phyloP scores from a whole-genome alignment of 129 eudicot species.

The Tanacetum coccineum region DNA sequence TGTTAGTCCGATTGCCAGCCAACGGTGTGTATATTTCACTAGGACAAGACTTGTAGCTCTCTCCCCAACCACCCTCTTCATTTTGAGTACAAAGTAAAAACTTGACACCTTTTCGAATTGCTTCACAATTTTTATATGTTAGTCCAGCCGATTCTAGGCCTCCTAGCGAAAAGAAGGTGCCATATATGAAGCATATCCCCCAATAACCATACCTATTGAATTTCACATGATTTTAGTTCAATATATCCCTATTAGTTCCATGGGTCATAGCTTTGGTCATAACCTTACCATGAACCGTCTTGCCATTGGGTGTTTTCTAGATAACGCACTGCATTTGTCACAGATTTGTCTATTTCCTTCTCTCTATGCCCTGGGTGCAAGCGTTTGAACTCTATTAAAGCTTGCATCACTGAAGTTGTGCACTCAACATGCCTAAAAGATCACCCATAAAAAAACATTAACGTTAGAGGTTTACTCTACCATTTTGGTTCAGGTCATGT shows the following conservation, averaged over 20 bases:
- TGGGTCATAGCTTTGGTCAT: neutral
- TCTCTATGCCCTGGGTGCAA: constrained; percentile 47
- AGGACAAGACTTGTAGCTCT: constrained; percentile 59
- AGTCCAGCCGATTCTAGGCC: constrained; percentile 33
- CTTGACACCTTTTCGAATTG: constrained; percentile 40
- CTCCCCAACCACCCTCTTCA: constrained; percentile 77
- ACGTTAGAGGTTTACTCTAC: too few species aligned
- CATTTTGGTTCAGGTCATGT: too few species aligned
- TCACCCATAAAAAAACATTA: neutral
- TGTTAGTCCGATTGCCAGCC: constrained; percentile 39
- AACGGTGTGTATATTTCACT: constrained; percentile 51
- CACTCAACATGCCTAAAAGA: constrained; percentile 49
- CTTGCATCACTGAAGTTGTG: constrained; percentile 52
- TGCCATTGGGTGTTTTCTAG: constrained; percentile 50
- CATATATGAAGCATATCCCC: constrained; percentile 69
- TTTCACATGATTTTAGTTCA: neutral
- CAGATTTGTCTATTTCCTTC: constrained; percentile 44
- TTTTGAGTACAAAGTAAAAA: constrained; percentile 7
- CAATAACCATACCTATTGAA: constrained; percentile 49
- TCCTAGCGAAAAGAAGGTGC: constrained; percentile 47
- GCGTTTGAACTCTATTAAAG: constrained; percentile 44
- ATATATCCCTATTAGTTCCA: too few species aligned
- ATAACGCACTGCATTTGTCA: constrained; percentile 42
- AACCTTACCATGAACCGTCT: constrained; percentile 59
- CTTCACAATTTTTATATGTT: constrained; percentile 41